Evolutionary conservation across 257 asterid species (phyloP).

Genomic region (Solanum medicagineum): DNA sequence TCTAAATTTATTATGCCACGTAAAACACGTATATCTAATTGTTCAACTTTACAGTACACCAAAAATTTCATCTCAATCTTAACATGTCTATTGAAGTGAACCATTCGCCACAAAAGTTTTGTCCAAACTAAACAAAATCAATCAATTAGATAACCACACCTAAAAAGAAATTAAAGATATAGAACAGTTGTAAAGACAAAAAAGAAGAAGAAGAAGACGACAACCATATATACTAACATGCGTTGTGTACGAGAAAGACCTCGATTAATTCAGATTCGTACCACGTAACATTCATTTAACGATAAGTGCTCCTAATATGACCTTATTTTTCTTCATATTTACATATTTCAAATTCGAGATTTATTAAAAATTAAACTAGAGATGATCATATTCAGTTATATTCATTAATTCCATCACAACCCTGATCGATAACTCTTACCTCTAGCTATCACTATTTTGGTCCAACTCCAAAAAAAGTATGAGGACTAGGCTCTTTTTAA

Average conservation of each 20-base stretch:
- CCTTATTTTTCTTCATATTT: neutral
- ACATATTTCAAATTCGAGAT: neutral
- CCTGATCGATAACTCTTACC: neutral
- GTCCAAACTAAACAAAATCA: neutral
- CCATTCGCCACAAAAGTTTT: neutral
- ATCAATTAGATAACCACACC: neutral
- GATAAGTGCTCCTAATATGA: no score
- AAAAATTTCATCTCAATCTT: neutral
- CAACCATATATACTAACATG: neutral
- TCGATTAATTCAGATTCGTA: no score
- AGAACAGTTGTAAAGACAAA: neutral
- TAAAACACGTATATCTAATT: no score
- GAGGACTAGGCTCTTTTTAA: neutral
- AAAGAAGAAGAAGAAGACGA: neutral
- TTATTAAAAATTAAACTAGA: rapidly evolving
- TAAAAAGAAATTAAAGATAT: neutral
- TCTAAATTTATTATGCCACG: no score
- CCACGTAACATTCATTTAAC: no score
- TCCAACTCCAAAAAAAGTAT: neutral
- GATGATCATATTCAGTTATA: neutral
- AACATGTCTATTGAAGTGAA: neutral
- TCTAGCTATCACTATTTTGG: neutral
- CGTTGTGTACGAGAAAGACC: neutral
- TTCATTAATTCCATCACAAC: neutral
- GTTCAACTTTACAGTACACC: no score